phyloP scores from a whole-genome alignment of 768 basidiomycete species.

The Podaxis sp. region DNA sequence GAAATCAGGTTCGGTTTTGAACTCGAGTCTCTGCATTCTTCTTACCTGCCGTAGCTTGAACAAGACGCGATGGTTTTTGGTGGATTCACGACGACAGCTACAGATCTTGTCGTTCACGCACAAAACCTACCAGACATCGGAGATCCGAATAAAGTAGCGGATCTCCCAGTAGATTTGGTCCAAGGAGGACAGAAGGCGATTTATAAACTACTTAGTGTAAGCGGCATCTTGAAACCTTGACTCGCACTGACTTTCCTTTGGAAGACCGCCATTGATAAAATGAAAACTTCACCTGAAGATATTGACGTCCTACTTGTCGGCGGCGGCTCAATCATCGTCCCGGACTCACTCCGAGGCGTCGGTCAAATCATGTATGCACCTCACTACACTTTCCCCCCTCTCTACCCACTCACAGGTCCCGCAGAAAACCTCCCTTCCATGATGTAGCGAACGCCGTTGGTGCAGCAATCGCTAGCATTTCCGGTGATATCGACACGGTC shows the following conservation, averaged over 20 bases:
- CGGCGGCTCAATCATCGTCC: constrained; percentile 62
- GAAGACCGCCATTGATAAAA: constrained; percentile 51
- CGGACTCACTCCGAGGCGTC: constrained; percentile 50
- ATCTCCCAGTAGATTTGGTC: constrained; percentile 19
- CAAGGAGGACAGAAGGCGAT: constrained; percentile 19
- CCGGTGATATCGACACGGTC: constrained; percentile 45
- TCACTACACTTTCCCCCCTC: background rate
- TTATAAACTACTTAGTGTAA: constrained; percentile 28
- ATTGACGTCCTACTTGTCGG: constrained; percentile 63
- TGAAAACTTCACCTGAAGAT: constrained; percentile 64
- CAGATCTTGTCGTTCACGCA: constrained; percentile 51
- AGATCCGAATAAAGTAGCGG: constrained; percentile 15
- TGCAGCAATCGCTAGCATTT: constrained; percentile 45
- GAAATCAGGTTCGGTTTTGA: constrained; percentile 36
- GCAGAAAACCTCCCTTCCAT: constrained; percentile 30
- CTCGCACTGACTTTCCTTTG: constrained; percentile 26
- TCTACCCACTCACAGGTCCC: background rate
- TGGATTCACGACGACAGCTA: constrained; percentile 56
- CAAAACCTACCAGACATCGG: constrained; percentile 21
- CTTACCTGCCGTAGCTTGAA: constrained; percentile 32
- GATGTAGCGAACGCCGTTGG: constrained; percentile 66
- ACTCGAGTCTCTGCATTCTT: background rate
- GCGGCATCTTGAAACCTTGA: background rate
- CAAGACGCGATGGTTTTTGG: constrained; percentile 55
- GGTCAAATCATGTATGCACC: constrained; percentile 33